Base-by-base conservation (phyloP, 306 rosid species). In the Gastrolobium bilobum region DNA sequence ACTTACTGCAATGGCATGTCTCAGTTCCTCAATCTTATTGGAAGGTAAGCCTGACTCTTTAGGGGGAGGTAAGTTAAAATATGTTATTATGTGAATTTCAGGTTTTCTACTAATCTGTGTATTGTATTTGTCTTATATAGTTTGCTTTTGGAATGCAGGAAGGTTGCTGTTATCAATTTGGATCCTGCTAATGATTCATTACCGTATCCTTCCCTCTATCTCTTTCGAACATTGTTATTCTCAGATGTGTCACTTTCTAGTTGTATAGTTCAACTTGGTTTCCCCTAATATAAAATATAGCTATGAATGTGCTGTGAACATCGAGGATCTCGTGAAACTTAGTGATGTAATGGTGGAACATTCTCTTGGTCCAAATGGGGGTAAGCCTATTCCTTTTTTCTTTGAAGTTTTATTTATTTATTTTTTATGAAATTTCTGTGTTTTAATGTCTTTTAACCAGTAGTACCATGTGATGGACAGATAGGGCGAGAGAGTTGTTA, bases 1-100 rank as follows among this genome's bases (percentile, higher is more conserved):
- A 95, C 99, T n/a, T 95, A 92, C 84, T 95, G 99, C 84, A 95
- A 95, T 70, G 99, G 99, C 80, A 90, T 95, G 99, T 92, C 99
- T 69, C 99, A 95, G 79, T 95, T 91, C 79, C 94, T 95, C 60
- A 47, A 70, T 51, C 95, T 94, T 50, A 94, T 94, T 39, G 99
- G 99, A 86, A 92, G 99, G 99, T 92, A 34, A 76, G 43, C 60
- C 44, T 33, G 4, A 42, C 34, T 33, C 73, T 75, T 46, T 42
- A 14, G 4, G 52, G 35, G 66, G 5, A 31, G 48, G 42, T 62
- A 31, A 8, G 31, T 44, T 43, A 42, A 48, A 34, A 35, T 61
- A 37, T 47, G 10, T 60, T 54, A 6, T 73, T 11, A 31, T 53
- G 67, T 52, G 3, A 13, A 68, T 68, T 79, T 73, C 8, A n/a